Base-by-base conservation (phyloP, 257 asterid species). In the Verbascum thapsus region DNA sequence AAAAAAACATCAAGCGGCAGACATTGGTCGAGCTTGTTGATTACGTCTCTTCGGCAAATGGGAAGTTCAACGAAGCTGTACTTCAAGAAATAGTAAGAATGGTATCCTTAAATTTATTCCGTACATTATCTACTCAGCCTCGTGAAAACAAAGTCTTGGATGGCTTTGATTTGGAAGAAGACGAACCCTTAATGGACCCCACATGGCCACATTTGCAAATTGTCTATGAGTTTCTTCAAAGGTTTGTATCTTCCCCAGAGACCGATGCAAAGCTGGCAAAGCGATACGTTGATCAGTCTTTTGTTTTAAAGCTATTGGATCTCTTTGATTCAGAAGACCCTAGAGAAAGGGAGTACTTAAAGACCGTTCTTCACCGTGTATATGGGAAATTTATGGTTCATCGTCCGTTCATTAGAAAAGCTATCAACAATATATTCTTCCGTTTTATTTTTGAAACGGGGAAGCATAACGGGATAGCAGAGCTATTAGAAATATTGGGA, bases 301-400 rank as follows among this genome's bases (percentile, higher is more conserved):
- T 88, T 63, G 83, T 91, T 56, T 63, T 88, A 49, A 83, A 74
- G 73, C 68, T 91, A 60, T 72, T 91, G 49, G 96, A 91, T 79
- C 90, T 86, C 60, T 91, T 91, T 45, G 98, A 91, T 72, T 88
- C 98, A 6, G 95, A 91, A 68, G 96, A 91, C 73, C 98, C 94
- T n/a, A 76, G 98, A 71, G 95, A 91, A 77, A 78, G 98, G 56
- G 96, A 91, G 83, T 88, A 91, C 76, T 72, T 91, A 56, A 91
- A 91, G 78, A 86, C 95, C 13, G 94, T 88, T 48, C 75, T 91
- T 23, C 98, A 91, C 66, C 89, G 96, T n/a, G 76, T 91, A 54
- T 91, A 91, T 58, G 98, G 98, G 17, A 88, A 88, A 74, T 91
- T 91, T 77, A 91, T 91, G 96, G 98, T 91, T 60, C 96, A 91